A percentile compares a stretch with the other conserved stretches of the same genome.
Evolutionary conservation across 1,284 basidiomycete species (phyloP).

Genomic region (Malassezia brasiliensis): DNA sequence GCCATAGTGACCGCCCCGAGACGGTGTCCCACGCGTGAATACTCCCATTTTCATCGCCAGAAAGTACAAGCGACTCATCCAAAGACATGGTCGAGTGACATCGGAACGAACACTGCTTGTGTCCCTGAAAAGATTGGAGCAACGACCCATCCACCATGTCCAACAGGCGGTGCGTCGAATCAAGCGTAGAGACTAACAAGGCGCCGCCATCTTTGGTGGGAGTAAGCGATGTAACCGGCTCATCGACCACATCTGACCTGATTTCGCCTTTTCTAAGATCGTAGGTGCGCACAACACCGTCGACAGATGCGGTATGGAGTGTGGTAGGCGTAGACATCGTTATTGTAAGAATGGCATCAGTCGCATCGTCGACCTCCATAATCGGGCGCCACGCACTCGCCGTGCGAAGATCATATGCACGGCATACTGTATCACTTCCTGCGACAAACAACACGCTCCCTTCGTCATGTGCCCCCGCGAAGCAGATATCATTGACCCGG

Average conservation of each 20-base stretch:
- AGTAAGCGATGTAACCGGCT: constrained; percentile 59
- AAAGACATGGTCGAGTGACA: constrained; percentile 70
- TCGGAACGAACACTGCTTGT: constrained; percentile 64
- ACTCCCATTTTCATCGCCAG: constrained; percentile 77
- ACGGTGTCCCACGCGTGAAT: constrained; percentile 82
- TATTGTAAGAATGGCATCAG: constrained; percentile 65
- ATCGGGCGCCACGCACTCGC: constrained; percentile 58
- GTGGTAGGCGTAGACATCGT: constrained; percentile 52
- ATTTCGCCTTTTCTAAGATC: constrained; percentile 85
- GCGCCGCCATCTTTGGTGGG: constrained; percentile 66
- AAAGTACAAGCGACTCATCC: constrained; percentile 66
- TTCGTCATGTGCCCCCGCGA: constrained; percentile 47
- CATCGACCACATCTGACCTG: constrained; percentile 74
- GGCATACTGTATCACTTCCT: constrained; percentile 32
- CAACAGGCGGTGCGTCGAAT: constrained; percentile 74
- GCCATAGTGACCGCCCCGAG: constrained; percentile 4
- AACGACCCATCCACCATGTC: constrained; percentile 72
- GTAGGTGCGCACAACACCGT: constrained; percentile 82
- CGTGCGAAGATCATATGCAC: constrained; percentile 52
- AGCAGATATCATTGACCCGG: constrained; percentile 79
- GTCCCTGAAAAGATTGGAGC: constrained; percentile 74
- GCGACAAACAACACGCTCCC: constrained; percentile 26
- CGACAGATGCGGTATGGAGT: constrained; percentile 70
- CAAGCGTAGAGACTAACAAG: constrained; percentile 69
- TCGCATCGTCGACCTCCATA: constrained; percentile 80